Conservation (phyloP, 225 moss, liverwort and hornwort genomes). For the Bryoerythrophyllum caledonicum region DNA sequence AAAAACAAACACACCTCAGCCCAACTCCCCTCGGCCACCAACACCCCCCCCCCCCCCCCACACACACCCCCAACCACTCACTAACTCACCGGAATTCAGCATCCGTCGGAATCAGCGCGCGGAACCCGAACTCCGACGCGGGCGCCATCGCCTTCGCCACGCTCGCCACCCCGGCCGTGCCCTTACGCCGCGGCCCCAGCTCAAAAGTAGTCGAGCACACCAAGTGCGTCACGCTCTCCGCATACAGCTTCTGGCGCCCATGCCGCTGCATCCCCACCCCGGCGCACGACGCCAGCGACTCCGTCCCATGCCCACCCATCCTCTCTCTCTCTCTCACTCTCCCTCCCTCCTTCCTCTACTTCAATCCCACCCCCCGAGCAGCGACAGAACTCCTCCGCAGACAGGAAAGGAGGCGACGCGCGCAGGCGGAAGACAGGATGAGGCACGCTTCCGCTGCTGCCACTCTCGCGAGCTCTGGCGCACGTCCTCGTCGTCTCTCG, state of each 20-base stretch:
- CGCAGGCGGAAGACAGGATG: not conserved
- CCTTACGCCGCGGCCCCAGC: conserved; percentile 14
- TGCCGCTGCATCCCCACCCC: conserved; percentile 23
- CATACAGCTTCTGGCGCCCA: conserved; percentile 27
- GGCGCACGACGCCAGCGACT: conserved; percentile 34
- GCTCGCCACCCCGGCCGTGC: conserved; percentile 31
- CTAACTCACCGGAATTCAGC: conserved; percentile 43
- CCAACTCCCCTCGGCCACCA: not conserved
- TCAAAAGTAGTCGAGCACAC: conserved; percentile 30
- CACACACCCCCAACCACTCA: conserved; percentile 5
- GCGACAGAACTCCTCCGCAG: not conserved
- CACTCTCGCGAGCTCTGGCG: not conserved
- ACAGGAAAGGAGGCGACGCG: not conserved
- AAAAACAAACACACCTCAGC: not conserved
- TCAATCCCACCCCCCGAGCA: not conserved
- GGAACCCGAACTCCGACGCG: conserved; percentile 30
- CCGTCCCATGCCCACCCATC: conserved; percentile 37
- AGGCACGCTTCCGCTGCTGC: conserved; percentile 3
- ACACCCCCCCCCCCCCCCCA: not conserved
- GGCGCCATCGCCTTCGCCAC: conserved; percentile 32
- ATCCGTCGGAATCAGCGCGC: conserved; percentile 32
- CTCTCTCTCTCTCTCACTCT: not conserved
- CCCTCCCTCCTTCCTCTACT: not conserved
- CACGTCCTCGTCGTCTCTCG: not conserved
- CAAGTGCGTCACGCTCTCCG: conserved; percentile 27